phyloP scores from a whole-genome alignment of 1,284 basidiomycete species.

The Malassezia cuniculi region DNA sequence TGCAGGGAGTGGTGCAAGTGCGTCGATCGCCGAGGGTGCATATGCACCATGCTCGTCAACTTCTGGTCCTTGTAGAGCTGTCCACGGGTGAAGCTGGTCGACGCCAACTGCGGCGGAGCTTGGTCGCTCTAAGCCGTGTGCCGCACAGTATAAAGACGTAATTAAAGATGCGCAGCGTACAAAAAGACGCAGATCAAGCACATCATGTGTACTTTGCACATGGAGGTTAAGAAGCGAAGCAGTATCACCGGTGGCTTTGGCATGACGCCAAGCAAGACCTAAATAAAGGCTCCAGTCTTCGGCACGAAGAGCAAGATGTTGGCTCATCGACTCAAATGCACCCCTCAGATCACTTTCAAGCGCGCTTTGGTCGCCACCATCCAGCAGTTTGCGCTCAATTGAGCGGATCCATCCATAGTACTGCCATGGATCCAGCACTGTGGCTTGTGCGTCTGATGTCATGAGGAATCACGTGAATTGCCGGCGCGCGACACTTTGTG shows the following conservation, averaged over 20 bases:
- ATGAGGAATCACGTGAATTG: not conserved
- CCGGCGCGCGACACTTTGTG: not conserved
- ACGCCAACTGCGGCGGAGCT: not conserved
- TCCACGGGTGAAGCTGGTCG: slow-evolving; percentile 1
- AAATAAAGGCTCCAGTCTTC: slow-evolving; percentile 15
- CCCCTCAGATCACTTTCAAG: not conserved
- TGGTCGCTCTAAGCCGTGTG: not conserved
- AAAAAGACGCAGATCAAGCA: slow-evolving; percentile 12
- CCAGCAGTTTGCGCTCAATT: slow-evolving; percentile 8
- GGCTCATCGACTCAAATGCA: slow-evolving; percentile 1
- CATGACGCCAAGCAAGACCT: not conserved
- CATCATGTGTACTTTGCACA: slow-evolving; percentile 11
- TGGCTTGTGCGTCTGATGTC: not conserved
- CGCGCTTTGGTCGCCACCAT: not conserved
- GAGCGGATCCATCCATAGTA: slow-evolving; percentile 6
- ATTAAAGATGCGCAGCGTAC: slow-evolving; percentile 17
- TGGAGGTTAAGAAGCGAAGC: slow-evolving; percentile 17
- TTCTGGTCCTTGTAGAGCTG: slow-evolving; percentile 6
- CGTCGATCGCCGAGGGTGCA: slow-evolving; percentile 7
- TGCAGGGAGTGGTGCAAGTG: slow-evolving; percentile 10
- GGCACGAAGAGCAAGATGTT: slow-evolving; percentile 5
- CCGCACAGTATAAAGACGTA: not conserved
- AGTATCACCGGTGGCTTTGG: too few species aligned
- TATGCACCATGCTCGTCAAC: slow-evolving; percentile 7
- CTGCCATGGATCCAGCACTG: slow-evolving; percentile 10